These are phyloP conservation scores for Termitomyces sp. DNA, from an alignment of 768 basidiomycete species.

Conservation along the genomic window DNA sequence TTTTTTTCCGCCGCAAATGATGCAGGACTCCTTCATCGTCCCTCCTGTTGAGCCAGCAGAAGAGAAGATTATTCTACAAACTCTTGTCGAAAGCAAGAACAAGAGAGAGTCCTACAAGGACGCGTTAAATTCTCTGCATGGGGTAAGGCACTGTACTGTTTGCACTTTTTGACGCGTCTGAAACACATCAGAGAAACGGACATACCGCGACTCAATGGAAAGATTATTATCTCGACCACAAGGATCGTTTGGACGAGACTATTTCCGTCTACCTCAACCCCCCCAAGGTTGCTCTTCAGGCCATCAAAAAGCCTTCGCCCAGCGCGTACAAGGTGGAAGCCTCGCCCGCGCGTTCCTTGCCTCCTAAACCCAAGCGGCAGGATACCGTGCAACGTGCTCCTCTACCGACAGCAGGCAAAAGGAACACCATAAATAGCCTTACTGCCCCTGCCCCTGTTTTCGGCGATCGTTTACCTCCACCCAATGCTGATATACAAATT, in stretches of 20 bases:
- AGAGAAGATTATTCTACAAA: slow-evolving; percentile 52
- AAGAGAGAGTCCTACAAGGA: slow-evolving; percentile 52
- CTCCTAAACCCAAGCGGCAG: slow-evolving; percentile 16
- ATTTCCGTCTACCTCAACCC: slow-evolving; percentile 28
- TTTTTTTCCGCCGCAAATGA: slow-evolving; percentile 45
- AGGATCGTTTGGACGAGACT: slow-evolving; percentile 49
- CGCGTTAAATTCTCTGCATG: slow-evolving; percentile 62
- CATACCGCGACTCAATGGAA: slow-evolving; percentile 68
- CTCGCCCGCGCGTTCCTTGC: slow-evolving; percentile 17
- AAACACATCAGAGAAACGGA: slow-evolving; percentile 33
- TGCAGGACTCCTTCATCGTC: slow-evolving; percentile 51
- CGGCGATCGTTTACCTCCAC: slow-evolving; percentile 46
- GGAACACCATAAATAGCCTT: slow-evolving; percentile 58
- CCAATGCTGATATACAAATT: slow-evolving; percentile 54
- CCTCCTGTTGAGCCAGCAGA: slow-evolving; percentile 54
- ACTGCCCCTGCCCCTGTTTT: slow-evolving; percentile 46
- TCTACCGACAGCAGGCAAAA: slow-evolving; percentile 23
- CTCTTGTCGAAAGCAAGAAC: slow-evolving; percentile 33
- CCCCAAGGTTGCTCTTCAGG: slow-evolving; percentile 20
- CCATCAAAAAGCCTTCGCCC: slow-evolving; percentile 35
- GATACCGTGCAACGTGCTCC: slow-evolving; percentile 18
- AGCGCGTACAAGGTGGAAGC: slow-evolving; percentile 31
- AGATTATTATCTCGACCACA: slow-evolving; percentile 74
- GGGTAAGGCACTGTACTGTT: slow-evolving; percentile 34
- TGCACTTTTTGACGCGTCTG: slow-evolving; percentile 12